phyloP scores from a whole-genome alignment of 257 asterid genomes.

The Ocimum tenuiflorum region DNA sequence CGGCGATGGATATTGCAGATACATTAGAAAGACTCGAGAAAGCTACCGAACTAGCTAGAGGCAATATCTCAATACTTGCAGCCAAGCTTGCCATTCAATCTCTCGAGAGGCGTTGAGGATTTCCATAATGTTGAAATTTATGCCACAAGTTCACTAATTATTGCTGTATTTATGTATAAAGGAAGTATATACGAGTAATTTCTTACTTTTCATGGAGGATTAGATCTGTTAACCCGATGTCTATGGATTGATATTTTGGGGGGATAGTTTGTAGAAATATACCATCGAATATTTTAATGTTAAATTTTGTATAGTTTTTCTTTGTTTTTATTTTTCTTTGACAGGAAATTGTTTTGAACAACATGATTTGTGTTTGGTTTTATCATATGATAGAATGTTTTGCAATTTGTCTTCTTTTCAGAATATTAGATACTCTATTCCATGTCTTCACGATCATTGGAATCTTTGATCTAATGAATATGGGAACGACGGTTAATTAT shows the following conservation, averaged over 20 bases:
- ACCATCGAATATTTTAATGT: too few species aligned
- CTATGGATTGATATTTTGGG: background rate
- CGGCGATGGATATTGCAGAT: slow-evolving; percentile 59
- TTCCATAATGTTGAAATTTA: background rate
- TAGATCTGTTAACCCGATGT: too few species aligned
- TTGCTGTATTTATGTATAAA: background rate
- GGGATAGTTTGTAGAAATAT: background rate
- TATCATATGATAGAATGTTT: too few species aligned
- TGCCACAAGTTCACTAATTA: background rate
- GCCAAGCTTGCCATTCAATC: slow-evolving; percentile 89
- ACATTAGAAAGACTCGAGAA: slow-evolving; percentile 54
- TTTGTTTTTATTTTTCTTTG: too few species aligned
- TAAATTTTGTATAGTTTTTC: too few species aligned
- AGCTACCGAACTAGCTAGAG: slow-evolving; percentile 32
- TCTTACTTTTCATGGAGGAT: too few species aligned
- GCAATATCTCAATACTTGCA: slow-evolving; percentile 49
- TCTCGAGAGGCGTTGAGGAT: slow-evolving; percentile 26
- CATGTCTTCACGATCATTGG: too few species aligned
- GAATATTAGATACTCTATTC: background rate
- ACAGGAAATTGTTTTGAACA: too few species aligned
- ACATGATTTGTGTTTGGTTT: too few species aligned
- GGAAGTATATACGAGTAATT: background rate
- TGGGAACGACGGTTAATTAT: too few species aligned
- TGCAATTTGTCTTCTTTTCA: too few species aligned
- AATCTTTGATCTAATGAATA: too few species aligned